Conservation (phyloP, 2,329 filamentous ascomycete species). For the Fusarium neocosmosporiellum region DNA sequence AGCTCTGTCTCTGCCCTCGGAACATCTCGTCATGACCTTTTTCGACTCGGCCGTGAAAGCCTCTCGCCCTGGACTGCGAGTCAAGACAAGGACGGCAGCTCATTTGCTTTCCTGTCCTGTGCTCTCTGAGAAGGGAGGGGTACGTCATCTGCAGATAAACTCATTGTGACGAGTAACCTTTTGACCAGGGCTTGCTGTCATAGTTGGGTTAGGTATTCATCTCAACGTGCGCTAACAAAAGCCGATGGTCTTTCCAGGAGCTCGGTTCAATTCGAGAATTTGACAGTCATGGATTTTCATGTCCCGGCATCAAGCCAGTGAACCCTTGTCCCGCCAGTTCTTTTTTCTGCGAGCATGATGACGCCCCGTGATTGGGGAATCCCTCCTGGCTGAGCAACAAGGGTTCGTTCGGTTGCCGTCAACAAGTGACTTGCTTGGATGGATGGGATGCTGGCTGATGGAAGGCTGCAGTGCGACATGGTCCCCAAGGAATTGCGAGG, state of each 20-base stretch:
- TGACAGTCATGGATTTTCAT: neutral
- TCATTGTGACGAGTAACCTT: constrained; percentile 16
- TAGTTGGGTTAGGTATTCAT: neutral
- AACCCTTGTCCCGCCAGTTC: constrained; percentile 5
- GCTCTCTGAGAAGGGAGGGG: neutral
- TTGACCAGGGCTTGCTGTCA: constrained; percentile 1
- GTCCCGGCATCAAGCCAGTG: neutral
- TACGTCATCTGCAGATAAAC: constrained; percentile 27
- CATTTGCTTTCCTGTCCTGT: constrained; percentile 1
- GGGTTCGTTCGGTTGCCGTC: constrained; percentile 9
- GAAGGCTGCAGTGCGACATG: neutral
- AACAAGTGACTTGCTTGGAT: constrained; percentile 7
- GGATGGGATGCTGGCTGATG: neutral
- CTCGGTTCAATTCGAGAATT: neutral
- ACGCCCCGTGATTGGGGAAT: neutral
- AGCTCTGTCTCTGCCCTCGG: neutral
- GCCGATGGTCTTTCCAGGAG: neutral
- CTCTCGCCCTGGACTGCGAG: constrained; percentile 15
- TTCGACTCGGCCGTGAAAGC: constrained; percentile 6
- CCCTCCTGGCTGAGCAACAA: constrained; percentile 1
- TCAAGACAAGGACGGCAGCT: constrained; percentile 1
- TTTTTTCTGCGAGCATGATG: neutral
- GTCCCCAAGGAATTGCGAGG: neutral
- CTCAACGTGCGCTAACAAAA: constrained; percentile 17
- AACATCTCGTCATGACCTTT: neutral